Percentiles rank a stretch among this genome's conserved stretches.
Conservation (phyloP, 148 eudicot species). For the Vaccinium corymbosum region DNA sequence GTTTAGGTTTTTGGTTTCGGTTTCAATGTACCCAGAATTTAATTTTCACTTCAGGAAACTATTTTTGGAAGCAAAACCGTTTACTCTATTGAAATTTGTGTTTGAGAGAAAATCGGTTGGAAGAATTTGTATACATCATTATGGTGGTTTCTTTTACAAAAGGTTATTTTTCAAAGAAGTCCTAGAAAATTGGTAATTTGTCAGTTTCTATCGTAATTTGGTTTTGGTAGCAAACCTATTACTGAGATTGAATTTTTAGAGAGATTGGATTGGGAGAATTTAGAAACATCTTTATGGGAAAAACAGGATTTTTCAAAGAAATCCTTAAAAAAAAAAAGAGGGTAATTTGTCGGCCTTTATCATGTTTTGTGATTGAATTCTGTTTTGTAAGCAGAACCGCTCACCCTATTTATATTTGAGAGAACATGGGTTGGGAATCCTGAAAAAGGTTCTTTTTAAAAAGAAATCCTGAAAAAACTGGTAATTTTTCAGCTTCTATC, state of each 20-base stretch:
- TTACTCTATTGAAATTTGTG: not conserved
- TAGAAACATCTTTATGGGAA: not conserved
- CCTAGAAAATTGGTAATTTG: not conserved
- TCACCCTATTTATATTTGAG: too few relatives aligned
- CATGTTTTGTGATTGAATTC: not conserved
- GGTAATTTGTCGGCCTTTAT: not conserved
- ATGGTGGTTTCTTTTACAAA: not conserved
- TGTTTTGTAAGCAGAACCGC: not conserved
- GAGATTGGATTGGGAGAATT: not conserved
- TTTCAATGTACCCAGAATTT: not conserved
- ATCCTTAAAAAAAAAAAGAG: not conserved
- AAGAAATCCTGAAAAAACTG: not conserved
- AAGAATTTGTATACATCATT: not conserved
- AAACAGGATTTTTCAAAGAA: not conserved
- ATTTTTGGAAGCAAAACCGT: not conserved
- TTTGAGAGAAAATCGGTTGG: not conserved
- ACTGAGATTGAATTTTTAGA: not conserved
- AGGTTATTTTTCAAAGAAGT: not conserved
- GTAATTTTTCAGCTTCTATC: not conserved
- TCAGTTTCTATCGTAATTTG: not conserved
- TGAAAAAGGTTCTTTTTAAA: not conserved
- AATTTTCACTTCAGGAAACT: not conserved
- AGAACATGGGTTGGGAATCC: not conserved
- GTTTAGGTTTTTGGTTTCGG: not conserved
- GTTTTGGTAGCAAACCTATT: too few relatives aligned